Conservation (phyloP, 1,284 basidiomycete genomes). For the Pseudozyma thailandica region DNA sequence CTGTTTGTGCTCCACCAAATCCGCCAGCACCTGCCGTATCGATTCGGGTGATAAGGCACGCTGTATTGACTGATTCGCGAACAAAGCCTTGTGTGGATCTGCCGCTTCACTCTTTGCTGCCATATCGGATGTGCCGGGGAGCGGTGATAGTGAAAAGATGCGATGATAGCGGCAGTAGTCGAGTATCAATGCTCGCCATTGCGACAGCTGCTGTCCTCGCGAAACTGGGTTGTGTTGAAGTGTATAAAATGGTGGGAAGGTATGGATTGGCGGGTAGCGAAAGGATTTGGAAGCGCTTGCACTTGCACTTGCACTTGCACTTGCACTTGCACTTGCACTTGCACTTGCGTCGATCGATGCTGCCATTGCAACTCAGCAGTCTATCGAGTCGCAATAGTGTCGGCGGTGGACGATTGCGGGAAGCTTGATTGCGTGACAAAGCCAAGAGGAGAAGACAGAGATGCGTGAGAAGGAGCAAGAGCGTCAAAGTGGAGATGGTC, state of each 20-base stretch:
- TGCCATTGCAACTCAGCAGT: too few species aligned
- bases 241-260: conserved; percentile 74
- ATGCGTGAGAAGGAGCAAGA: background rate
- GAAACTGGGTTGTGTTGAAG: conserved; percentile 71
- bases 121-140: conserved; percentile 10
- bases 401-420: background rate
- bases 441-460: background rate
- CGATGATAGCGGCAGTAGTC: conserved; percentile 69
- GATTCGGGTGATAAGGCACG: conserved; percentile 38
- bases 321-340: background rate
- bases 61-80: conserved; percentile 37
- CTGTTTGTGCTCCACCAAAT: conserved; percentile 54
- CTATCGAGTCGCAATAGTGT: background rate
- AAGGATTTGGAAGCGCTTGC: conserved; percentile 48
- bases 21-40: conserved; percentile 41
- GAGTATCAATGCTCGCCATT: conserved; percentile 71
- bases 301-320: background rate
- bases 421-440: background rate
- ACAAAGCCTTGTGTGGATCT: conserved; percentile 28
- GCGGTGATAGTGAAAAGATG: conserved; percentile 69
- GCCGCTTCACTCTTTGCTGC: background rate
- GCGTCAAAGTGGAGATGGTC: conserved; percentile 1
- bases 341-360: conserved; percentile 1
- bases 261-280: conserved; percentile 70
- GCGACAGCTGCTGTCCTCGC: conserved; percentile 69